Evolutionary conservation across 2,329 filamentous ascomycete genomes (phyloP), one percentile per base, ranked within the genome.

Genomic region (Penicillium griseofulvum): DNA sequence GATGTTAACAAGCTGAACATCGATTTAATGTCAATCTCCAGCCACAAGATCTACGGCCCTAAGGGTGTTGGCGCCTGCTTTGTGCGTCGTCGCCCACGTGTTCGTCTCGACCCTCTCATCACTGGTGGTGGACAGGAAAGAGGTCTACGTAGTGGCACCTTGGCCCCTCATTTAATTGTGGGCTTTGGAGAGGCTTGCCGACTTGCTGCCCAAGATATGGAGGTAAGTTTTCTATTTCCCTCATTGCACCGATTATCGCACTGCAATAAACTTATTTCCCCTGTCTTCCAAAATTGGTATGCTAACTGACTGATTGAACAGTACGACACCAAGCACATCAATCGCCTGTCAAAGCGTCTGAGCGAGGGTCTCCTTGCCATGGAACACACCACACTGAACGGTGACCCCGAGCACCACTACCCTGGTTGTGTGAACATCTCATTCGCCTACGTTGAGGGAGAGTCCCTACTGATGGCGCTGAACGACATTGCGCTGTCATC

Each of bases 1-100:
- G 91, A 97, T 68, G 94, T 99, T 69, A 97, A 97, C 75, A 89
- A 90, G 75, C 93, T 96, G 91, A 95, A 97, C 74, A 88, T 99
- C 62, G 94, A 99, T 72, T 79, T 99, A 70, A 97, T 99, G 93
- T 97, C 93, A 29, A 97, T 99, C 58, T 97, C 94, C 9, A 92
- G 90, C 29, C 94, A 99, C 79, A 99, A 99, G 78, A 96, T 99
- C 52, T 99, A 99, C 71, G 94, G 94, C 26, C 94, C 94, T 51
- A 99, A 96, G 81, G 94, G 94, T 33, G 90, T 99, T 54, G 94
- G 94, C 56, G 94, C 94, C 55, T 99, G 94, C 78, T 99, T 93
- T 70, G 90, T 99, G 46, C 88, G 94, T 68, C 86, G 94, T 78
- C 84, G 94, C 55, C 94, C 94, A 1, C 87, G 93, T 73, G 94